These are phyloP conservation scores for Ceratocystis cubensis DNA, from an alignment of 2,329 filamentous ascomycete species.

Conservation along the genomic window DNA sequence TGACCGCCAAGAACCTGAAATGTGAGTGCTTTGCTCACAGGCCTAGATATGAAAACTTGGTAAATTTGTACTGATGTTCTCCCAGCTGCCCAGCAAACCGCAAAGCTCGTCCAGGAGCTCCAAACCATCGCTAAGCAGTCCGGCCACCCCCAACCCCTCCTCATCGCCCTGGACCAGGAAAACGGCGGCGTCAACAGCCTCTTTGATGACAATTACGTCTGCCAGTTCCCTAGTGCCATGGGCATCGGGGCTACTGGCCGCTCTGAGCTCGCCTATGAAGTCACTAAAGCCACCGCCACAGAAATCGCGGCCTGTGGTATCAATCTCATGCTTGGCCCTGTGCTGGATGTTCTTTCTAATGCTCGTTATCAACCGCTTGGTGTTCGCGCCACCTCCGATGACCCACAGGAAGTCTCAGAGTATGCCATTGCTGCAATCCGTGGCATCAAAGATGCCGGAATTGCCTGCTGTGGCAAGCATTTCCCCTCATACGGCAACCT, in stretches of 20 bases:
- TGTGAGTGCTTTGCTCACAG: slow-evolving; percentile 39
- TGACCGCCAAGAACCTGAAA: slow-evolving; percentile 76
- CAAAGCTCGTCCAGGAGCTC: slow-evolving; percentile 74
- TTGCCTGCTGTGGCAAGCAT: slow-evolving; percentile 87
- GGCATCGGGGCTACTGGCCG: slow-evolving; percentile 86
- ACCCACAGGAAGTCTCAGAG: slow-evolving; percentile 87
- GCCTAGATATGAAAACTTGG: slow-evolving; percentile 8
- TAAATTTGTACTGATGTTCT: background rate
- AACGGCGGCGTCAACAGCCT: slow-evolving; percentile 97
- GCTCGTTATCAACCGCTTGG: slow-evolving; percentile 81
- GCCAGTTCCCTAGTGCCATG: slow-evolving; percentile 95
- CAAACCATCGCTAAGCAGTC: slow-evolving; percentile 85
- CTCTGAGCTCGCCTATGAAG: slow-evolving; percentile 70
- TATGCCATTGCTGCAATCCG: slow-evolving; percentile 85
- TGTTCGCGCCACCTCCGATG: slow-evolving; percentile 79
- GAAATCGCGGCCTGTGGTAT: slow-evolving; percentile 88
- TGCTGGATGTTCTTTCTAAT: slow-evolving; percentile 87
- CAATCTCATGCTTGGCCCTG: slow-evolving; percentile 89
- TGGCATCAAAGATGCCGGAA: slow-evolving; percentile 80
- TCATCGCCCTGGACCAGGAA: slow-evolving; percentile 90
- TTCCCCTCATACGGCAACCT: slow-evolving; percentile 94
- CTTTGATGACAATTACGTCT: slow-evolving; percentile 89
- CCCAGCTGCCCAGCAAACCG: slow-evolving; percentile 79
- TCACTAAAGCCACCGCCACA: slow-evolving; percentile 85
- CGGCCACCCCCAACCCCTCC: slow-evolving; percentile 74